phyloP scores from a whole-genome alignment of 176 grass and related monocot genomes.

The Typha latifolia region DNA sequence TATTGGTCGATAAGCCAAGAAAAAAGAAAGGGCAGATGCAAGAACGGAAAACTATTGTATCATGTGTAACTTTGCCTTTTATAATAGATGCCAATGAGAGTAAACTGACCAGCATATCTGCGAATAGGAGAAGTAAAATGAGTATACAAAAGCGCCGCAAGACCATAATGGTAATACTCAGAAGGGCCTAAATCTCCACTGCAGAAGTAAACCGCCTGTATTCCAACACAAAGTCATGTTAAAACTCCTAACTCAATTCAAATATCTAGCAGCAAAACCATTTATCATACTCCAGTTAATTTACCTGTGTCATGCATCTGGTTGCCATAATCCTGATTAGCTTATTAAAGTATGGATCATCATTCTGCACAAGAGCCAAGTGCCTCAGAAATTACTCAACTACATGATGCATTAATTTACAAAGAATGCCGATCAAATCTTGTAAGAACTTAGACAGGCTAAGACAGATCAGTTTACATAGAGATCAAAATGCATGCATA shows the following conservation, averaged over 20 bases:
- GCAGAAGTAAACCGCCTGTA: slow-evolving; percentile 93
- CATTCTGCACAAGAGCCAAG: slow-evolving; percentile 39
- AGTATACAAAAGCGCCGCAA: slow-evolving; percentile 85
- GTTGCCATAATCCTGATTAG: slow-evolving; percentile 94
- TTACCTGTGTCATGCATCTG: slow-evolving; percentile 98
- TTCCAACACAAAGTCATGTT: slow-evolving; percentile 15
- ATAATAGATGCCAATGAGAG: background rate
- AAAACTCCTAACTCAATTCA: background rate
- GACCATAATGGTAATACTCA: slow-evolving; percentile 89
- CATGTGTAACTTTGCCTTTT: no score
- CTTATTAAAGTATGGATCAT: slow-evolving; percentile 99
- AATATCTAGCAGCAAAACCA: background rate
- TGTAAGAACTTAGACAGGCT: background rate
- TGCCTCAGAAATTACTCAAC: background rate
- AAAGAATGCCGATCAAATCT: background rate
- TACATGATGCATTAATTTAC: background rate
- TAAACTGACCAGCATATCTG: slow-evolving; percentile 82
- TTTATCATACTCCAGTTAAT: background rate
- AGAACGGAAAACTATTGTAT: no score
- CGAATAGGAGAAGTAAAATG: slow-evolving; percentile 99
- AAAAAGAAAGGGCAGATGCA: no score
- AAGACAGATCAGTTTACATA: background rate
- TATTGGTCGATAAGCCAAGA: no score
- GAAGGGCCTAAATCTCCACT: slow-evolving; percentile 87
- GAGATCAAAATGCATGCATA: slow-evolving; percentile 17